Conservation (phyloP, 345 rosid species). For the Euphorbia lathyris region DNA sequence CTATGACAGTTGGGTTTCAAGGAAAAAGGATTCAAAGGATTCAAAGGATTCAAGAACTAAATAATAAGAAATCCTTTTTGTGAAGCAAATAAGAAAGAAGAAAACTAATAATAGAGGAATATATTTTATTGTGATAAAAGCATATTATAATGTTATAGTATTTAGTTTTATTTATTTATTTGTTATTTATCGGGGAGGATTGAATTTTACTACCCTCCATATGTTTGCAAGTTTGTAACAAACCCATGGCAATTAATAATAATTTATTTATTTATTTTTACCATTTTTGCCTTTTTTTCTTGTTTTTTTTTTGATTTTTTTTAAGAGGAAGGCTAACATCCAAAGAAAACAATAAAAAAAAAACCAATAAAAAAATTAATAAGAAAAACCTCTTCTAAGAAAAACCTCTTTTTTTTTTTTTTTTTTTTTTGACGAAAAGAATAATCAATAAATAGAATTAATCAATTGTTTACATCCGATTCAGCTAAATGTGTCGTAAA, state of each 20-base stretch:
- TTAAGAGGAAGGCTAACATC: no score
- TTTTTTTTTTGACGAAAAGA: no score
- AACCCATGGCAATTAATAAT: neutral
- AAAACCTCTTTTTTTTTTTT: no score
- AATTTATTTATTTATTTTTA: neutral
- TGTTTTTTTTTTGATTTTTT: no score
- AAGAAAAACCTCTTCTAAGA: no score
- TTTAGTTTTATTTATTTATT: neutral
- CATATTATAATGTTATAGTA: neutral
- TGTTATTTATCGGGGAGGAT: neutral
- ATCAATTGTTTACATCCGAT: no score
- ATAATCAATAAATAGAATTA: no score
- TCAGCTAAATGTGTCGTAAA: no score
- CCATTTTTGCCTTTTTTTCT: no score
- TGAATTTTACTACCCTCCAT: neutral
- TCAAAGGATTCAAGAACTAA: neutral
- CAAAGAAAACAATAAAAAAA: no score
- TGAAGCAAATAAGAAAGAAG: slow-evolving; percentile 2
- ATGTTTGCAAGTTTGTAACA: neutral
- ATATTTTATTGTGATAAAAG: neutral
- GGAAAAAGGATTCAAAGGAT: neutral
- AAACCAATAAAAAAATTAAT: no score
- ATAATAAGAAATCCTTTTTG: slow-evolving; percentile 3
- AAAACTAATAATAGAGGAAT: neutral
- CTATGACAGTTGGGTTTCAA: neutral